phyloP scores from a whole-genome alignment of 257 asterid species.

The Pogostemon cablin region DNA sequence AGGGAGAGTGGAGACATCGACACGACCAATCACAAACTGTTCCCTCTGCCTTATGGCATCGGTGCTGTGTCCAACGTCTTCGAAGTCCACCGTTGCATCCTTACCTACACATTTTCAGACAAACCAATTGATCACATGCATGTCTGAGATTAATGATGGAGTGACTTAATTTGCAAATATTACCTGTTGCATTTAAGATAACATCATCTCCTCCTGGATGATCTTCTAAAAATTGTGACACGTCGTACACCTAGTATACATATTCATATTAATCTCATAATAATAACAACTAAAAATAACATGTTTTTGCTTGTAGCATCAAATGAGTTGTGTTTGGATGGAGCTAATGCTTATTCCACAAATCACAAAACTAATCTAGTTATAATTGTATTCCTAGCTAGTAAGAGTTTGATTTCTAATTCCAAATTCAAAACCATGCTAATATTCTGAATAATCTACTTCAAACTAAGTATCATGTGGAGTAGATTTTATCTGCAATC shows the following conservation, averaged over 20 bases:
- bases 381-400: too few relatives aligned
- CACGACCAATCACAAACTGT: slow-evolving; percentile 48
- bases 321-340: not conserved
- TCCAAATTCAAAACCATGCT: too few relatives aligned
- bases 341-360: too few relatives aligned
- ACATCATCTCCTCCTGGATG: slow-evolving; percentile 85
- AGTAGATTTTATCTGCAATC: too few relatives aligned
- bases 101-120: slow-evolving; percentile 42
- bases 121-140: not conserved
- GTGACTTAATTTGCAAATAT: not conserved
- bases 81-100: slow-evolving; percentile 71
- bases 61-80: slow-evolving; percentile 66
- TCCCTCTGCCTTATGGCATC: slow-evolving; percentile 51
- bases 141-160: too few relatives aligned
- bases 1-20: slow-evolving; percentile 59
- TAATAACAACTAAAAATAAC: not conserved
- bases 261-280: not conserved
- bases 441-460: too few relatives aligned
- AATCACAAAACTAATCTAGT: too few relatives aligned
- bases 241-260: slow-evolving; percentile 57
- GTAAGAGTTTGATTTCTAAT: too few relatives aligned
- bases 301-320: not conserved
- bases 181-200: slow-evolving; percentile 54
- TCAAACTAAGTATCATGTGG: too few relatives aligned
- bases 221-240: slow-evolving; percentile 59